Evolutionary conservation across 2,329 filamentous ascomycete species (phyloP).

Genomic region (Teratosphaeria pseudoeucalypti): DNA sequence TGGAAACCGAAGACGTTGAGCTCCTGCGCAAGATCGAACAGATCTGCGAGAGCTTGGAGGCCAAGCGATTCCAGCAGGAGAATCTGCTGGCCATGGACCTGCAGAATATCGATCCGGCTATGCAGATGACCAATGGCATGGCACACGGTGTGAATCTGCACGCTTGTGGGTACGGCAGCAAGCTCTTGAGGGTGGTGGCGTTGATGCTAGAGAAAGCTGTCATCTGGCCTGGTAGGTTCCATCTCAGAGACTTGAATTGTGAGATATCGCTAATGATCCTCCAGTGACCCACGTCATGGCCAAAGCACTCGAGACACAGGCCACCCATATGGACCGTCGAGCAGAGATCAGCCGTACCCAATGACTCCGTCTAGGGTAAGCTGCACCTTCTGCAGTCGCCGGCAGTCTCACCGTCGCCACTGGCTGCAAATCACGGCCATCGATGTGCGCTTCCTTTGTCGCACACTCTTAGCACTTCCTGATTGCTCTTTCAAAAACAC

Average conservation of each 20-base stretch:
- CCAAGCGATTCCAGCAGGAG: constrained; percentile 54
- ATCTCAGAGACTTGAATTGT: no score
- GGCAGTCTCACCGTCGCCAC: neutral
- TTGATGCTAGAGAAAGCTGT: constrained; percentile 80
- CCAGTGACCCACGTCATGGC: constrained; percentile 60
- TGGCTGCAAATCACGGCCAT: neutral
- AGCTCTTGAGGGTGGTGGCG: constrained; percentile 73
- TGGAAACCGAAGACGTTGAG: constrained; percentile 86
- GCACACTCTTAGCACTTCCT: neutral
- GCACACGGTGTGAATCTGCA: constrained; percentile 34
- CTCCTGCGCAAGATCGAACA: constrained; percentile 72
- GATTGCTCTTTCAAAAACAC: neutral
- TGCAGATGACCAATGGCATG: constrained; percentile 35
- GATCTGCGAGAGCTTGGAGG: constrained; percentile 64
- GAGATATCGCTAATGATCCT: constrained; percentile 3
- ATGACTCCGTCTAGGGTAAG: neutral
- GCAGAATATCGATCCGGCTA: constrained; percentile 30
- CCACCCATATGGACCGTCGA: constrained; percentile 51
- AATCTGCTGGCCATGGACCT: constrained; percentile 43
- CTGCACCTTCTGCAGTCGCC: neutral
- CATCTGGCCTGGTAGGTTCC: constrained; percentile 77
- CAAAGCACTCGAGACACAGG: constrained; percentile 54
- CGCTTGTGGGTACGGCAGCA: constrained; percentile 65
- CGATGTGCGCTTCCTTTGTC: neutral
- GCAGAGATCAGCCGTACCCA: constrained; percentile 37